Base-by-base conservation (phyloP, 208 protist species). In the Naegleria gruberi region DNA sequence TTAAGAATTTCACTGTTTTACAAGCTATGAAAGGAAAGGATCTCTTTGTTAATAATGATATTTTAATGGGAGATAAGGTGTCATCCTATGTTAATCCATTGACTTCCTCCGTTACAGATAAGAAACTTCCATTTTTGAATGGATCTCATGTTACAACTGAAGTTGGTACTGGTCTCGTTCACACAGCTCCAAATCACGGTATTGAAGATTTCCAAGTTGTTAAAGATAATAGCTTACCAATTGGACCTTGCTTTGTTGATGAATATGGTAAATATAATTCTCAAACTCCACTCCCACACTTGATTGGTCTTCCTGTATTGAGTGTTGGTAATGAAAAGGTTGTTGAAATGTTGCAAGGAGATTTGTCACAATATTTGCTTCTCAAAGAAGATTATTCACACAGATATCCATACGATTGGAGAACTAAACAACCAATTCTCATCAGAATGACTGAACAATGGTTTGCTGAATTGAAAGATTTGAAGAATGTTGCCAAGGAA, bases 341-440 rank as follows among this genome's bases (percentile, higher is more conserved):
- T 17, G 90, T 93, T 23, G 19, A 89, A 46, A 84, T 92, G 15
- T 46, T 93, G 0, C 17, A 90, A 91, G 45, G 6, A 45, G 45
- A 37, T 10, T 84, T 44, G 15, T 43, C 26, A 90, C 1, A 37
- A 57, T 0, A 91, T 93, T 44, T 40, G 47, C 30, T 41, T 77
- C n/a, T 83, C 17, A 40, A 40, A 73, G 87, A 81, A 47, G 44
- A 91, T 6, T 96, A 95, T 83, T 57, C 37, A 26, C 96, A 96
- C 84, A 93, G 92, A 84, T 97, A 97, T 91, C 95, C 96, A 51
- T 96, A 97, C 88, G 95, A 97, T 92, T 97, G 96, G 96, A 89
- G 96, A 37, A 94, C 95, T 37, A 96, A 96, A 83, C 93, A 96
- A 89, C 95, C 95, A 19, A 92, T 95, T 30, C 94, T 97, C 42